phyloP scores from a whole-genome alignment of 2,329 filamentous ascomycete species.

The Penicillium sp. region DNA sequence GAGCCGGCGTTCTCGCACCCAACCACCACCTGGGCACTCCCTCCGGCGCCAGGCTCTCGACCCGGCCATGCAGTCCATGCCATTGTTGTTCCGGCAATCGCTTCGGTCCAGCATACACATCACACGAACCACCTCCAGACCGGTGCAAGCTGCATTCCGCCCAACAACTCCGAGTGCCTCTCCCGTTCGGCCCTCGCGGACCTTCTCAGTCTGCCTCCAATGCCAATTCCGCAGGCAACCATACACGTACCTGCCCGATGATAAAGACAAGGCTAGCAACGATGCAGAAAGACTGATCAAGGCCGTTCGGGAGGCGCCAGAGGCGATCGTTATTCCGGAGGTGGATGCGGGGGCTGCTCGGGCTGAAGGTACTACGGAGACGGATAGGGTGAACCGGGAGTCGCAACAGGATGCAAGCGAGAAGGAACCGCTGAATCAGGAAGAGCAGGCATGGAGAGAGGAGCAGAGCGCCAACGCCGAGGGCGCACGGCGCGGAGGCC shows the following conservation, averaged over 20 bases:
- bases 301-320: conserved; percentile 21
- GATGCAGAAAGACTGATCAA: conserved; percentile 17
- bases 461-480: not conserved
- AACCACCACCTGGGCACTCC: conserved; percentile 12
- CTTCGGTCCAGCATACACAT: conserved; percentile 30
- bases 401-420: conserved; percentile 13
- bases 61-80: conserved; percentile 42
- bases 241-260: conserved; percentile 25
- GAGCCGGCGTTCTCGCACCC: conserved; percentile 15
- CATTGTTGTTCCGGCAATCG: conserved; percentile 40
- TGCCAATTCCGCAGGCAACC: conserved; percentile 41
- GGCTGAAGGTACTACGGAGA: conserved; percentile 12
- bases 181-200: conserved; percentile 24
- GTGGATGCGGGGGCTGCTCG: conserved; percentile 22
- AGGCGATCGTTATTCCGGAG: conserved; percentile 16
- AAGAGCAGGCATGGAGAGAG: conserved; percentile 9
- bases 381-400: conserved; percentile 4
- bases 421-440: conserved; percentile 8
- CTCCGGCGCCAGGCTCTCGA: conserved; percentile 20
- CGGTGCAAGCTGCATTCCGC: conserved; percentile 23
- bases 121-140: conserved; percentile 21
- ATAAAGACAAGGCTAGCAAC: conserved; percentile 24
- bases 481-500: conserved; percentile 16
- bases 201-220: conserved; percentile 43
- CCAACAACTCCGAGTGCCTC: conserved; percentile 22